These are phyloP conservation scores for Glonium stellatum DNA, from an alignment of 495 filamentous ascomycete species.

Conservation along the genomic window DNA sequence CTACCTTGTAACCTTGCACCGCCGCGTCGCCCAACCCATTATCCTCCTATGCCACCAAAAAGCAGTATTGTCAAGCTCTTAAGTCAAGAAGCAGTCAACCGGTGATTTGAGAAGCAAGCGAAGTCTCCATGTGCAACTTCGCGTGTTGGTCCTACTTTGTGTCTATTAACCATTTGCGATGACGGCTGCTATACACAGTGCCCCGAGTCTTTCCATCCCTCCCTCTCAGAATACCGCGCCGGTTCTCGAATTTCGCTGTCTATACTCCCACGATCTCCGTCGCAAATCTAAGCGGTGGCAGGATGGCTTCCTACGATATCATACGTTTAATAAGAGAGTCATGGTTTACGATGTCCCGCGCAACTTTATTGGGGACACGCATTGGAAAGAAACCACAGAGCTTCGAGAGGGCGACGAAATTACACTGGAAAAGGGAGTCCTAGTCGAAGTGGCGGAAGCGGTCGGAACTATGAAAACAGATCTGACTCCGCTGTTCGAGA, in stretches of 20 bases:
- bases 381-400: conserved; percentile 62
- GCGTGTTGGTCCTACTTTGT: not conserved
- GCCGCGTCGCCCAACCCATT: not conserved
- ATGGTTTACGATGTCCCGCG: conserved; percentile 83
- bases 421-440: conserved; percentile 62
- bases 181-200: conserved; percentile 33
- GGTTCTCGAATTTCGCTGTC: conserved; percentile 72
- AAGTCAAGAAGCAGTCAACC: too few species aligned
- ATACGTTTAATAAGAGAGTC: conserved; percentile 83
- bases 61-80: not conserved
- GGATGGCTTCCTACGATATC: conserved; percentile 79
- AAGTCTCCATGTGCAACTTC: not conserved
- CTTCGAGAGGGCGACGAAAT: conserved; percentile 75
- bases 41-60: not conserved
- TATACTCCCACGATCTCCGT: conserved; percentile 77
- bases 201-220: conserved; percentile 31
- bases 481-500: conserved; percentile 63
- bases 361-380: conserved; percentile 76
- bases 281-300: conserved; percentile 89
- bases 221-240: conserved; percentile 51
- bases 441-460: conserved; percentile 73
- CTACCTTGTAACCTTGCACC: not conserved
- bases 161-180: conserved; percentile 25
- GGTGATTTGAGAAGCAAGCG: too few species aligned
- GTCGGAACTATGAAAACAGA: conserved; percentile 70